Base-by-base conservation (phyloP, 306 rosid species). In the Trichosanthes truncata region DNA sequence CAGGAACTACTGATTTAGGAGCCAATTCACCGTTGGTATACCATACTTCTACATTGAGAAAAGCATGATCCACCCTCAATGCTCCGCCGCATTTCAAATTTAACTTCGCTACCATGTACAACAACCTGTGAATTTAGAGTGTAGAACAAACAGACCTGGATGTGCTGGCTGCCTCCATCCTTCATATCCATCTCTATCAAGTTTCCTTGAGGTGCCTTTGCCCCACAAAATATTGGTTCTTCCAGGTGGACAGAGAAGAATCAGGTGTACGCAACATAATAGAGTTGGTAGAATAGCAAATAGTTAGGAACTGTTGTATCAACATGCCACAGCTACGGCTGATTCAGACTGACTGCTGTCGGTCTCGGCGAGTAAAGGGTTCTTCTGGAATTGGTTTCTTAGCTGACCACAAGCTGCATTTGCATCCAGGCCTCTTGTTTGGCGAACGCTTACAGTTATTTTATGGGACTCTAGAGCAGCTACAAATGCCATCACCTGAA, bases 331-430 rank as follows among this genome's bases (percentile, higher is more conserved):
- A 62, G 93, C 93, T 80, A 87, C 88, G 74, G 85, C 96, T 74
- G 82, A 53, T 78, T 88, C 75, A n/a, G 87, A 29, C 84, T 84
- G 85, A 31, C 49, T 77, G 80, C 74, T 65, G 67, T 89, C 96
- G 3, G 87, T 80, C 1, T 91, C 89, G 6, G 81, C 26, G 57
- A 77, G 87, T 85, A 95, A 84, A 79, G 98, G 98, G 73, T 79
- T 85, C 88, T 88, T 95, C 84, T 92, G 97, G 79, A 91, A 95
- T 53, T 87, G 81, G 86, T 95, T 95, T 53, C 98, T 88, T 55
- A 95, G 89, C 89, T 95, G 98, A 67, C 98, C 98, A 84, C 98
- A 95, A 67, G 98, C 98, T 43, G 98, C 98, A 86, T 91, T 93
- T 72, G 98, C 98, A 46, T 93, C 98, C 79, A 92, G 66, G 67